These are phyloP conservation scores for Thalassiosira profunda DNA, from an alignment of 108 stramenopile genomes.

Conservation along the genomic window DNA sequence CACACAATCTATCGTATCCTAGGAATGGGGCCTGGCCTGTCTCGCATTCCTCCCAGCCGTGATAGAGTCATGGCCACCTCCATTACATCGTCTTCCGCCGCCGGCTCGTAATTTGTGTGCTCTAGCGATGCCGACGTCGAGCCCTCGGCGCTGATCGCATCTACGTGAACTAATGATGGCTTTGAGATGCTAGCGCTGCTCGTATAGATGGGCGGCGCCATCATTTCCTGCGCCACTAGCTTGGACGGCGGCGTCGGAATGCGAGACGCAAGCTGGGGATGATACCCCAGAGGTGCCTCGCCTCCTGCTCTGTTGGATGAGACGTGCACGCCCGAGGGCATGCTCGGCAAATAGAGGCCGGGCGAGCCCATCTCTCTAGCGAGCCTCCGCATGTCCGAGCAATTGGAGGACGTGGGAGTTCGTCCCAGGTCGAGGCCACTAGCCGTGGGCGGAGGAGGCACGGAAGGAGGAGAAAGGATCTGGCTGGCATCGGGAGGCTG, in stretches of 20 bases:
- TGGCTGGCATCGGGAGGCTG: constrained; percentile 8
- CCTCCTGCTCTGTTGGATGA: neutral
- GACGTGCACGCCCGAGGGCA: constrained; percentile 23
- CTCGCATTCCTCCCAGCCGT: constrained; percentile 15
- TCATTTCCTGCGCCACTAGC: neutral
- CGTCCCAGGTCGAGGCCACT: constrained; percentile 2
- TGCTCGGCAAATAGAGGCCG: neutral
- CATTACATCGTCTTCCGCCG: constrained; percentile 32
- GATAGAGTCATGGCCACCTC: constrained; percentile 46
- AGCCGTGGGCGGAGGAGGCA: neutral
- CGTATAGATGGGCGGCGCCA: neutral
- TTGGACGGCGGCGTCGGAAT: constrained; percentile 16
- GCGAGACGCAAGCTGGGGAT: constrained; percentile 26
- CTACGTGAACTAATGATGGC: neutral
- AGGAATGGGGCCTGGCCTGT: neutral
- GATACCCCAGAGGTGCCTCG: constrained; percentile 18
- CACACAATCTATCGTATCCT: constrained; percentile 11
- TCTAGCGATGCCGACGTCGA: neutral
- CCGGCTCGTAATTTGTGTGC: constrained; percentile 6
- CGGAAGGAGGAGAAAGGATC: neutral
- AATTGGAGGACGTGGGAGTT: constrained; percentile 39
- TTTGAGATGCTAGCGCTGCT: neutral
- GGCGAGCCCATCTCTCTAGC: neutral
- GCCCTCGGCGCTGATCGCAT: constrained; percentile 1
- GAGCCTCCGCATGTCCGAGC: constrained; percentile 1